phyloP scores from a whole-genome alignment of 2,329 filamentous ascomycete species.

The Cordyceps pruinosa region DNA sequence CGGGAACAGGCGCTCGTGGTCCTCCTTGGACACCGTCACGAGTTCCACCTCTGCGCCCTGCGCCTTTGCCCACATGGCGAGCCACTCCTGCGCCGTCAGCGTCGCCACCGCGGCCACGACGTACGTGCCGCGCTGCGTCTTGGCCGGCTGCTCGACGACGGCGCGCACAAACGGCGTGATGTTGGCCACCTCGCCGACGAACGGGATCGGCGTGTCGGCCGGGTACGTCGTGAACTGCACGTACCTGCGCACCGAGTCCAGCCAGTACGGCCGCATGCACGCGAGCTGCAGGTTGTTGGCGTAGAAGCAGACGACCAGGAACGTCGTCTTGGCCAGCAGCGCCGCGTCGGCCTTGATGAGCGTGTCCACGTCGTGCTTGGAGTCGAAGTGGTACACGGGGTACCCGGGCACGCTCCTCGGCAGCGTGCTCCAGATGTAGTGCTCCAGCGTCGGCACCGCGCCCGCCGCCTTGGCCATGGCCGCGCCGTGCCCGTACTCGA shows the following conservation, averaged over 20 bases:
- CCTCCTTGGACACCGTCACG: background rate
- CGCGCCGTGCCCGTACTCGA: slow-evolving; percentile 33
- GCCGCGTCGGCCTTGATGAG: slow-evolving; percentile 29
- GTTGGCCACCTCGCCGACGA: slow-evolving; percentile 28
- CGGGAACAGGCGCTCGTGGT: background rate
- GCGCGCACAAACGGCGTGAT: slow-evolving; percentile 26
- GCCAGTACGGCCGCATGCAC: slow-evolving; percentile 12
- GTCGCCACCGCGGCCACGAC: slow-evolving; percentile 23
- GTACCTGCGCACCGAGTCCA: slow-evolving; percentile 18
- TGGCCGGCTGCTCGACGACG: slow-evolving; percentile 24
- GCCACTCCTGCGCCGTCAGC: slow-evolving; percentile 21
- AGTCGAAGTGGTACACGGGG: slow-evolving; percentile 34
- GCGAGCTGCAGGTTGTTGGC: slow-evolving; percentile 24
- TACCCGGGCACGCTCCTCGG: slow-evolving; percentile 30
- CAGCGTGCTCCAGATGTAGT: slow-evolving; percentile 40
- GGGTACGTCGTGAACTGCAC: slow-evolving; percentile 23
- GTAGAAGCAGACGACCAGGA: slow-evolving; percentile 31
- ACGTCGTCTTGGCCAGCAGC: slow-evolving; percentile 33
- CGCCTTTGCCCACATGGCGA: slow-evolving; percentile 23
- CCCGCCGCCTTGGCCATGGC: slow-evolving; percentile 36
- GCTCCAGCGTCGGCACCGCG: slow-evolving; percentile 28
- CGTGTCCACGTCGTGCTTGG: slow-evolving; percentile 33
- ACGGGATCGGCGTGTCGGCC: slow-evolving; percentile 21
- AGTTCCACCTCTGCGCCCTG: background rate
- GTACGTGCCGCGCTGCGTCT: slow-evolving; percentile 22